Evolutionary conservation across 257 asterid species (phyloP).

Genomic region (Haberlea rhodopensis): DNA sequence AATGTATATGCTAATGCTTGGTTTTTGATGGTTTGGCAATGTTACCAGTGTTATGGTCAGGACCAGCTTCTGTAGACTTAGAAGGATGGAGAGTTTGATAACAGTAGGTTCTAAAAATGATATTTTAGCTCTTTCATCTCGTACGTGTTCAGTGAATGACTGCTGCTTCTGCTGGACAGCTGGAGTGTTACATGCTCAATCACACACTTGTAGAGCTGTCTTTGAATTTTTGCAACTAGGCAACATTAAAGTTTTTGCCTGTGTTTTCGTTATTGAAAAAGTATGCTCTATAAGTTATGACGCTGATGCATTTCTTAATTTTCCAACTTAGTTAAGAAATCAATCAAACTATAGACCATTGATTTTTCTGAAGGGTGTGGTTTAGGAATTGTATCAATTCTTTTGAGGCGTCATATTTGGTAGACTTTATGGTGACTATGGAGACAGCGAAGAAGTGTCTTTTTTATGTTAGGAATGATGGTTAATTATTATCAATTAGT

Average conservation of each 20-base stretch:
- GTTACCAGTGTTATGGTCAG: background rate
- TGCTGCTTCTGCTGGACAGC: background rate
- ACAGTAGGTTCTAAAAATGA: background rate
- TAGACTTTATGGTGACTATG: background rate
- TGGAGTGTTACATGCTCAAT: background rate
- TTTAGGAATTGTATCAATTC: slow-evolving; percentile 6
- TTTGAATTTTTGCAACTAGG: too few relatives aligned
- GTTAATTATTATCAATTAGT: background rate
- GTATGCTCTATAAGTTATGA: slow-evolving; percentile 2
- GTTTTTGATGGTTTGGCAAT: slow-evolving; percentile 10
- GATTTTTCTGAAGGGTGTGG: slow-evolving; percentile 15
- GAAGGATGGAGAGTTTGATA: background rate
- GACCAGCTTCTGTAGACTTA: background rate
- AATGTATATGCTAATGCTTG: slow-evolving; percentile 3
- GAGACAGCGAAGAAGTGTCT: slow-evolving; percentile 8
- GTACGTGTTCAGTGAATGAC: background rate
- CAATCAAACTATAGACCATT: too few relatives aligned
- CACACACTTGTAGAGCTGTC: background rate
- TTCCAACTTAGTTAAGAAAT: background rate
- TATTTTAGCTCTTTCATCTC: background rate
- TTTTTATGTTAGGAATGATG: background rate
- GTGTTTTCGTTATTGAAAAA: too few relatives aligned
- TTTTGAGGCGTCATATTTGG: background rate
- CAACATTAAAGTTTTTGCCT: background rate
- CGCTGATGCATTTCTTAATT: background rate